phyloP scores from a whole-genome alignment of 371 early-diverging fungal genomes.

The Rhizomucor pusillus region DNA sequence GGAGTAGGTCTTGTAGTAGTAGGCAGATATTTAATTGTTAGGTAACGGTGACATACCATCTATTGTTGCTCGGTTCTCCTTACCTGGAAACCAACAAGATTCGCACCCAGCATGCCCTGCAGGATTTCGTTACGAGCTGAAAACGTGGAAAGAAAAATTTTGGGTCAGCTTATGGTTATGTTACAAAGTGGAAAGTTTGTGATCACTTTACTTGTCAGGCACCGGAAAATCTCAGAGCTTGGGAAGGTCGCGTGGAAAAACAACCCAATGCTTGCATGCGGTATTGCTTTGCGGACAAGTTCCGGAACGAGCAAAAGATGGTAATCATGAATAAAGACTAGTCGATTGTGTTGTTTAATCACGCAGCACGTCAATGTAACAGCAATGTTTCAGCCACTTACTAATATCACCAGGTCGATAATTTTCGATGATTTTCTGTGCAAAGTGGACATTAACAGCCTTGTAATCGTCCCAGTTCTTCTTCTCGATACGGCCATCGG shows the following conservation, averaged over 20 bases:
- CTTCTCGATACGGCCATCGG: slow-evolving; percentile 61
- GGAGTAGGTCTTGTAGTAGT: slow-evolving; percentile 76
- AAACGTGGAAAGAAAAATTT: not conserved
- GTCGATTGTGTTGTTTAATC: not conserved
- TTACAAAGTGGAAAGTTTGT: not conserved
- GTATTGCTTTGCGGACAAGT: slow-evolving; percentile 77
- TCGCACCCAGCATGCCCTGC: slow-evolving; percentile 90
- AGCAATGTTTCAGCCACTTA: slow-evolving; percentile 31
- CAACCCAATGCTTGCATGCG: slow-evolving; percentile 86
- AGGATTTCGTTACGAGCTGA: slow-evolving; percentile 86
- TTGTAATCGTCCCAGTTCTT: slow-evolving; percentile 83
- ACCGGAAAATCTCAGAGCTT: slow-evolving; percentile 88
- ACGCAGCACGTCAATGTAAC: not conserved
- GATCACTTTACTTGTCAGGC: slow-evolving; percentile 68
- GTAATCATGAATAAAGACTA: slow-evolving; percentile 98
- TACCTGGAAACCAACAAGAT: slow-evolving; percentile 91
- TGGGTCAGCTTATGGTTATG: too few species aligned
- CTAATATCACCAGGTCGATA: slow-evolving; percentile 84
- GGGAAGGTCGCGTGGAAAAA: slow-evolving; percentile 99
- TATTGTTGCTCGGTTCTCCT: not conserved
- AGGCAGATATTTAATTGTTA: not conserved
- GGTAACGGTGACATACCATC: not conserved
- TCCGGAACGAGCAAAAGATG: slow-evolving; percentile 92
- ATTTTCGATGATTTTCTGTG: slow-evolving; percentile 66
- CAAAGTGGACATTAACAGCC: slow-evolving; percentile 81